Percentiles rank a stretch among this genome's conserved stretches.
Evolutionary conservation across 2,329 filamentous ascomycete genomes (phyloP).

Genomic region (Ascochyta viciae-villosae): DNA sequence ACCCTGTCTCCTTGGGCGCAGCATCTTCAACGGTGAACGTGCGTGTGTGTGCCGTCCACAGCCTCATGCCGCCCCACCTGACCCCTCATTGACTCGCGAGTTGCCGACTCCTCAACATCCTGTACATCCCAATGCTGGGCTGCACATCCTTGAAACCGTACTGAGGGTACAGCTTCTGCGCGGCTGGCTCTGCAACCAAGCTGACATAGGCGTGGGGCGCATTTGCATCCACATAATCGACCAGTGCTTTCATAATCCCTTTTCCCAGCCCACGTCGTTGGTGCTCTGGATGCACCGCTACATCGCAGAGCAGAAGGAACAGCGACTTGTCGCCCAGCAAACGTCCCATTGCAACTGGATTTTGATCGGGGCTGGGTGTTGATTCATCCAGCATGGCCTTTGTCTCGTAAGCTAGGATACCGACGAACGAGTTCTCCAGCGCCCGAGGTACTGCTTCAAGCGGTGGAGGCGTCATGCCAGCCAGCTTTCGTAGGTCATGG

Average conservation of each 20-base stretch:
- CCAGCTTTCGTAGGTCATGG: slow-evolving; percentile 38
- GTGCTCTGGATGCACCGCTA: slow-evolving; percentile 59
- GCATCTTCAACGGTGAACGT: not conserved
- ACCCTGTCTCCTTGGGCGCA: not conserved
- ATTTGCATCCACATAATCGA: slow-evolving; percentile 51
- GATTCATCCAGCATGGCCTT: slow-evolving; percentile 31
- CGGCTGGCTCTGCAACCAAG: slow-evolving; percentile 56
- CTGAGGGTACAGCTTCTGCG: slow-evolving; percentile 54
- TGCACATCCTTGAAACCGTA: slow-evolving; percentile 56
- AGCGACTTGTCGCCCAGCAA: slow-evolving; percentile 60
- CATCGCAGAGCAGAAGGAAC: slow-evolving; percentile 60
- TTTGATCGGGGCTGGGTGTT: slow-evolving; percentile 26
- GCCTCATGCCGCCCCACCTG: slow-evolving; percentile 4
- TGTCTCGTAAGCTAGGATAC: slow-evolving; percentile 36
- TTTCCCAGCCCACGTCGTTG: slow-evolving; percentile 58
- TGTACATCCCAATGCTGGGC: slow-evolving; percentile 42
- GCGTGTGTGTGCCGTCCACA: not conserved
- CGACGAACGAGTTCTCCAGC: slow-evolving; percentile 35
- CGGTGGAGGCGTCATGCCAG: slow-evolving; percentile 41
- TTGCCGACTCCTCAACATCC: slow-evolving; percentile 27
- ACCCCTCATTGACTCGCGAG: slow-evolving; percentile 21
- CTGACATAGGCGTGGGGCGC: slow-evolving; percentile 55
- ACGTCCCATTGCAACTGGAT: slow-evolving; percentile 58
- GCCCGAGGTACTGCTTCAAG: slow-evolving; percentile 35
- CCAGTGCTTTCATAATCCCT: slow-evolving; percentile 53